A percentile compares a stretch with the other conserved stretches of the same genome.
phyloP scores from a whole-genome alignment of 441 rosid genomes.

The Gossypium davidsonii region DNA sequence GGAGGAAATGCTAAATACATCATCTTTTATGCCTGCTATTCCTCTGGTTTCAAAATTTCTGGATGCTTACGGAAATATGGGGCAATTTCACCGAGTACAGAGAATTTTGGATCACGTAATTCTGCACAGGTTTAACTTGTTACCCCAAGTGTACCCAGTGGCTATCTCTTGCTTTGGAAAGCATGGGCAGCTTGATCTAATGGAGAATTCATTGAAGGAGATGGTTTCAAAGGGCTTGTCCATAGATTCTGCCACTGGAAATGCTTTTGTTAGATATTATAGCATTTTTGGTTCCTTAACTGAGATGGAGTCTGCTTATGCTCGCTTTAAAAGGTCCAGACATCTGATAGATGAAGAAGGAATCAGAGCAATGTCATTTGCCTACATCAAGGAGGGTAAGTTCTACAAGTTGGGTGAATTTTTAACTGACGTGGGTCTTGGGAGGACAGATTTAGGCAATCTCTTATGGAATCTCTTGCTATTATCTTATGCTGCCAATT shows the following conservation, averaged over 20 bases:
- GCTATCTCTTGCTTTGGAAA: conserved; percentile 70
- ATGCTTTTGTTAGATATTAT: conserved; percentile 46
- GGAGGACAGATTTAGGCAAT: conserved; percentile 51
- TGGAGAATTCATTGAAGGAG: conserved; percentile 46
- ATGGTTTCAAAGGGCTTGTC: conserved; percentile 41
- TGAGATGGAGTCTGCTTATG: conserved; percentile 59
- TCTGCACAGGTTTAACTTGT: conserved; percentile 27
- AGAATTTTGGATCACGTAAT: conserved; percentile 36
- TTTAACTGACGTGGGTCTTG: conserved; percentile 54
- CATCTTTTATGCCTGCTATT: conserved; percentile 38
- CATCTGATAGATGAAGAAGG: conserved; percentile 45
- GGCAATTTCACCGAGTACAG: conserved; percentile 36
- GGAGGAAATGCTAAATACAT: conserved; percentile 40
- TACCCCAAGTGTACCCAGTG: conserved; percentile 33
- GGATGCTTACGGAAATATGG: conserved; percentile 40
- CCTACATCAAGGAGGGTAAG: conserved; percentile 40
- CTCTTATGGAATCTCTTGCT: conserved; percentile 26
- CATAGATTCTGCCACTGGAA: conserved; percentile 41
- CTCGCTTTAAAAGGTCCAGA: conserved; percentile 50
- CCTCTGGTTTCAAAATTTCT: conserved; percentile 40
- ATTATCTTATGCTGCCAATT: conserved; percentile 6
- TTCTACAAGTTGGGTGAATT: conserved; percentile 58
- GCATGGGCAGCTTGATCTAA: conserved; percentile 50
- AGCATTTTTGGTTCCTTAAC: conserved; percentile 48
- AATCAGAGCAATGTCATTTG: conserved; percentile 52